Base-by-base conservation (phyloP, 164 flowering plant genomes). In the Sedum album region DNA sequence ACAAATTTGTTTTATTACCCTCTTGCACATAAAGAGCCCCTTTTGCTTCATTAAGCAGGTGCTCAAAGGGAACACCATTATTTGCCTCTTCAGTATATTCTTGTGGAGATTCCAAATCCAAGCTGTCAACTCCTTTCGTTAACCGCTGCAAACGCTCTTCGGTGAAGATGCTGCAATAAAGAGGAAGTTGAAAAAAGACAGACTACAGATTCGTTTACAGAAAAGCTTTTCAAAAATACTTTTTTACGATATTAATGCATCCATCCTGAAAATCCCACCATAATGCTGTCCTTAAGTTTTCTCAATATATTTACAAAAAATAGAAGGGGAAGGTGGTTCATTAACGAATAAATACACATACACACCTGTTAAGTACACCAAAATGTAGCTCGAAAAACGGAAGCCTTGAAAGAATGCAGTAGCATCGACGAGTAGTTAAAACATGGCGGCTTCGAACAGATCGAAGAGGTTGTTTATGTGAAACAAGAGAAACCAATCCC, bases 321-420 rank as follows among this genome's bases (percentile, higher is more conserved):
- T 31, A 33, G 60, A 21, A 72, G 64, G 41, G 13, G 4, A 39
- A 48, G 30, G 49, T 28, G 4, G 36, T 18, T 38, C 38, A 15
- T 14, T 15, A 65, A 63, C 31, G 31, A 49, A 41, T 39, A 2
- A 31, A 11, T 31, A 66, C 74, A 23, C 42, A 11, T 31, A 66
- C 74, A 23, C 42, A 95, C 99, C 97, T 95, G 73, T 86, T 90
- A 73, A 95, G 73, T 44, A 95, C 82, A 66, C 93, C 94, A 76
- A 92, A 95, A 80, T 95, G 99, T 72, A 95, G 79, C 67, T 92
- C 94, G 72, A 92, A 95, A 69, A 85, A 90, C 28, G 99, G 99
- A 79, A 95, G 84, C 78, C 99, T 85, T 51, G 99, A 83, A 63
- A 95, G 84, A 78, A 95, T 86, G 89, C 99, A 95, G 75, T 95